Evolutionary conservation across 257 asterid genomes (phyloP).

Genomic region (Osmanthus fragrans): DNA sequence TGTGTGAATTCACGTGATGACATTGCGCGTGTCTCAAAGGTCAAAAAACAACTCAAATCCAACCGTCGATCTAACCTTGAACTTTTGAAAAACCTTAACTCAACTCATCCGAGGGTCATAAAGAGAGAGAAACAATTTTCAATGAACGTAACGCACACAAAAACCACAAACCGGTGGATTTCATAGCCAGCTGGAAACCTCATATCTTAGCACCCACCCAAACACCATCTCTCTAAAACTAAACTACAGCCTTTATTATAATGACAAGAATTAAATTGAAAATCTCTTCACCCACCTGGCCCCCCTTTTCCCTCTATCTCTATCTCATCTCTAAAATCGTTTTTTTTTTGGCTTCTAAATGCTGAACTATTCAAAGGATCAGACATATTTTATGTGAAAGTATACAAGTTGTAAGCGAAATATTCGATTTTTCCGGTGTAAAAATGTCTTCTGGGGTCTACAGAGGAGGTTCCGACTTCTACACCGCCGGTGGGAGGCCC

Average conservation of each 20-base stretch:
- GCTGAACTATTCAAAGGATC: slow-evolving; percentile 33
- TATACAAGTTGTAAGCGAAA: background rate
- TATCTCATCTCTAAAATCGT: slow-evolving; percentile 19
- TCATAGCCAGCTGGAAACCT: slow-evolving; percentile 46
- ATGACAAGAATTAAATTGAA: slow-evolving; percentile 40
- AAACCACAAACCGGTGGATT: slow-evolving; percentile 23
- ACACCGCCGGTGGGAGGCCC: slow-evolving; percentile 48
- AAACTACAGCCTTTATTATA: slow-evolving; percentile 33
- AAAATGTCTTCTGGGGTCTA: slow-evolving; percentile 63
- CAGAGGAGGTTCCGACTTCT: slow-evolving; percentile 61
- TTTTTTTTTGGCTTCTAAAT: slow-evolving; percentile 20
- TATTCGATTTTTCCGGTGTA: background rate
- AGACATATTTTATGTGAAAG: slow-evolving; percentile 12
- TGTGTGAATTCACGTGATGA: slow-evolving; percentile 16
- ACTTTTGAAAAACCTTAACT: slow-evolving; percentile 7
- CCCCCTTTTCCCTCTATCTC: background rate
- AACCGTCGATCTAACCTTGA: slow-evolving; percentile 29
- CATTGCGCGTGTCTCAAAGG: slow-evolving; percentile 26
- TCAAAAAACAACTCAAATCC: slow-evolving; percentile 17
- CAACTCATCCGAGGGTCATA: slow-evolving; percentile 36
- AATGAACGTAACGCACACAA: slow-evolving; percentile 35
- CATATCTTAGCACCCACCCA: background rate
- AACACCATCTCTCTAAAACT: slow-evolving; percentile 10
- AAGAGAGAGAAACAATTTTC: slow-evolving; percentile 21
- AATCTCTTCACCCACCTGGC: background rate